Evolutionary conservation across 225 moss, liverwort and hornwort species (phyloP).

Genomic region (Rhytidiadelphus loreus): DNA sequence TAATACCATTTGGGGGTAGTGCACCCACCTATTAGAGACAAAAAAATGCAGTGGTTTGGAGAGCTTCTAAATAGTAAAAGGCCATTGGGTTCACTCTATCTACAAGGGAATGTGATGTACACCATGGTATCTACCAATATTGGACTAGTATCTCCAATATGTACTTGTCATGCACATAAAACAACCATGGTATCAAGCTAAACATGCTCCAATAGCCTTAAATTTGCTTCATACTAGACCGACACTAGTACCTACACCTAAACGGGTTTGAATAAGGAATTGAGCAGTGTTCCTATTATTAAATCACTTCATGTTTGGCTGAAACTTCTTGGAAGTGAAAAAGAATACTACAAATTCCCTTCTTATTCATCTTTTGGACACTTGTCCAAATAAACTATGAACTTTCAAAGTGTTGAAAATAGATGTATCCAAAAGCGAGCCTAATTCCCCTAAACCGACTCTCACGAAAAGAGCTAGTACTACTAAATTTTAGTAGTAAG

Average conservation of each 20-base stretch:
- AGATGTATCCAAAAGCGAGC: background rate
- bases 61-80: background rate
- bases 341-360: background rate
- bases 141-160: background rate
- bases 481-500: background rate
- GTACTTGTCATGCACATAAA: background rate
- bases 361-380: background rate
- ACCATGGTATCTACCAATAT: background rate
- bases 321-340: accelerated
- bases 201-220: background rate
- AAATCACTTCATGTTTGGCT: background rate
- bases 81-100: background rate
- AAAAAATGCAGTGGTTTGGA: background rate
- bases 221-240: background rate
- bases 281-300: background rate
- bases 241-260: background rate
- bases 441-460: too few species aligned
- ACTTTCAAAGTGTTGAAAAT: too few species aligned
- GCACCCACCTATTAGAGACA: background rate
- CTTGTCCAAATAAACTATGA: accelerated
- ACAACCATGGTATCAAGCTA: background rate
- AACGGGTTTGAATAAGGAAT: background rate
- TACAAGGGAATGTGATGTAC: too few species aligned
- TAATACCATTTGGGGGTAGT: accelerated
- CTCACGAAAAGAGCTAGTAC: too few species aligned